These are phyloP conservation scores for Linanthus parryae DNA, from an alignment of 148 eudicot genomes.

Conservation along the genomic window DNA sequence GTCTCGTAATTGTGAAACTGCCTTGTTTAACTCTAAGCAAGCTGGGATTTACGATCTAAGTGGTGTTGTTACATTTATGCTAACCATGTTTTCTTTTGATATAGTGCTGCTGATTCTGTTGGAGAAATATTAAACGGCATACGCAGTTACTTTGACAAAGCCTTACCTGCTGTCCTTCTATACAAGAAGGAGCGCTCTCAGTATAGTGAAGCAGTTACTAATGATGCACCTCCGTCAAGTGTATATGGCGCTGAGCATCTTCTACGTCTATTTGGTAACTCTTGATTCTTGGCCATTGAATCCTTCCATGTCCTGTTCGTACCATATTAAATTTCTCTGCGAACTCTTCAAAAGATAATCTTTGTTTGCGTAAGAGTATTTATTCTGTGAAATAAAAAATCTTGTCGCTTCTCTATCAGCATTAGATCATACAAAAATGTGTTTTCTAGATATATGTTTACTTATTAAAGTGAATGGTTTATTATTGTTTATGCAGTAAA, in stretches of 20 bases:
- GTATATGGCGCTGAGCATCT: constrained; percentile 97
- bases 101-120: constrained; percentile 67
- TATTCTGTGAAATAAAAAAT: not conserved
- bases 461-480: too few relatives aligned
- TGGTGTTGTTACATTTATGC: not conserved
- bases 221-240: constrained; percentile 74
- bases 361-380: too few relatives aligned
- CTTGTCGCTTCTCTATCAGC: constrained; percentile 1
- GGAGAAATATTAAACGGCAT: constrained; percentile 84
- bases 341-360: too few relatives aligned
- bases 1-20: too few relatives aligned
- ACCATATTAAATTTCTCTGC: not conserved
- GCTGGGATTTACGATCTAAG: not conserved
- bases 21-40: not conserved
- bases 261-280: constrained; percentile 90
- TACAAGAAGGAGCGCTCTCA: constrained; percentile 92
- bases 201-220: constrained; percentile 60
- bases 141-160: constrained; percentile 85
- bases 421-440: too few relatives aligned
- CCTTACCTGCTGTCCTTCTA: constrained; percentile 72
- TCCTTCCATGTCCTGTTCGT: not conserved
- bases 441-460: too few relatives aligned
- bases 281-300: too few relatives aligned
- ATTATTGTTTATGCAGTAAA: constrained; percentile 65
- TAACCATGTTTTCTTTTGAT: constrained; percentile 6